Percentiles rank a stretch among this genome's conserved stretches.
Evolutionary conservation across 2,329 filamentous ascomycete genomes (phyloP).

Genomic region (Pseudocercospora cruenta): DNA sequence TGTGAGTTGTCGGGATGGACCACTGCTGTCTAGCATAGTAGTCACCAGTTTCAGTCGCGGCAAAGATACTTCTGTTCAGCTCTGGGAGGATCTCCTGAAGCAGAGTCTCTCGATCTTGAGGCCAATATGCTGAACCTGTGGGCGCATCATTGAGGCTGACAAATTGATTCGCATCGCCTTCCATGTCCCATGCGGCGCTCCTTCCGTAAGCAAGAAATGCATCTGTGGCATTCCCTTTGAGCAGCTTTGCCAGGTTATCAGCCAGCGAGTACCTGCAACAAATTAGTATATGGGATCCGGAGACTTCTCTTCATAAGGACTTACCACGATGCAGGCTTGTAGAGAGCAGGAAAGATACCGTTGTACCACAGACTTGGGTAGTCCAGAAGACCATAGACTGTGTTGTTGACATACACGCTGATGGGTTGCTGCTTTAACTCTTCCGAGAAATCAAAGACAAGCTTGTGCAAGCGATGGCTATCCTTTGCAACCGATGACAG

Average conservation of each 20-base stretch:
- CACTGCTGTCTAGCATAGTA: constrained; percentile 27
- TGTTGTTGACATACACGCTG: constrained; percentile 29
- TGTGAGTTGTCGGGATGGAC: constrained; percentile 24
- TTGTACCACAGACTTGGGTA: constrained; percentile 23
- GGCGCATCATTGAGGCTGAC: constrained; percentile 26
- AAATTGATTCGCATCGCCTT: constrained; percentile 27
- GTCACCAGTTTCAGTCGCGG: constrained; percentile 21
- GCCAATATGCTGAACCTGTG: constrained; percentile 23
- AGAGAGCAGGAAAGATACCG: constrained; percentile 27
- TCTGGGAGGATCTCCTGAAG: constrained; percentile 24
- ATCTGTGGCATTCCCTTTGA: constrained; percentile 27
- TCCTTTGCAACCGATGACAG: constrained; percentile 21
- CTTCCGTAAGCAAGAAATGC: constrained; percentile 25
- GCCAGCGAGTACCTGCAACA: constrained; percentile 19
- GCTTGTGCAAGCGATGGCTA: constrained; percentile 21
- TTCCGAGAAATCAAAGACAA: constrained; percentile 23
- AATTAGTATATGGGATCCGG: not conserved
- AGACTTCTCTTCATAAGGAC: not conserved
- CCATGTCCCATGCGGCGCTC: constrained; percentile 21
- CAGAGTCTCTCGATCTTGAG: constrained; percentile 23
- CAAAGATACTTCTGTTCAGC: constrained; percentile 27
- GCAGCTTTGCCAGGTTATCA: constrained; percentile 26
- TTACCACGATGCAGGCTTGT: constrained; percentile 26
- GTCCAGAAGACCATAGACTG: constrained; percentile 23
- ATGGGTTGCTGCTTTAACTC: constrained; percentile 29